These are phyloP conservation scores for Myriosclerotinia curreyana DNA, from an alignment of 2,329 filamentous ascomycete genomes.

Conservation along the genomic window DNA sequence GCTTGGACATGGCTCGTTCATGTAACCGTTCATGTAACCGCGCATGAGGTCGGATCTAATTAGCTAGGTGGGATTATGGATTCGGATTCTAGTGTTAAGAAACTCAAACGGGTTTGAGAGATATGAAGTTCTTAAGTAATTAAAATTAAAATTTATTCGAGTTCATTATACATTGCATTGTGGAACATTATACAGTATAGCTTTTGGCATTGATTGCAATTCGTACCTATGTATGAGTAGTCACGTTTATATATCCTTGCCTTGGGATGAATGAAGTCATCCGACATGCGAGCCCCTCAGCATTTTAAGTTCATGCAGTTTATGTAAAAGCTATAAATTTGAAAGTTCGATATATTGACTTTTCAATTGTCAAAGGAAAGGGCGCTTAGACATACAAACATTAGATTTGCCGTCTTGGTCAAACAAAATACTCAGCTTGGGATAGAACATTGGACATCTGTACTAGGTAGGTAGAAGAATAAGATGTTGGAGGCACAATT, in stretches of 20 bases:
- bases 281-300: not conserved
- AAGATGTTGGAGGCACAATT: not conserved
- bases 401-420: too few species aligned
- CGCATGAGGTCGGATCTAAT: slow-evolving; percentile 4
- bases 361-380: too few species aligned
- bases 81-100: not conserved
- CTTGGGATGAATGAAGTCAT: not conserved
- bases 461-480: not conserved
- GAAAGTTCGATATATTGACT: too few species aligned
- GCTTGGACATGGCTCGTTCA: slow-evolving; percentile 19
- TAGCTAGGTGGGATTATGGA: slow-evolving; percentile 2
- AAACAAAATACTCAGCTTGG: too few species aligned
- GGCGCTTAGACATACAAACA: too few species aligned
- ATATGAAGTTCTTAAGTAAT: not conserved
- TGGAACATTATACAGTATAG: not conserved
- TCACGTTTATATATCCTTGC: not conserved
- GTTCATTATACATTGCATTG: not conserved
- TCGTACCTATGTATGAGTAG: too few species aligned
- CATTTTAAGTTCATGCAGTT: not conserved
- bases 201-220: not conserved
- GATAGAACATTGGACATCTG: not conserved
- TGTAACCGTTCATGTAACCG: slow-evolving; percentile 7
- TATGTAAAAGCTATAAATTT: too few species aligned
- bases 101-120: not conserved
- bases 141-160: not conserved